Conservation (phyloP, 495 filamentous ascomycete genomes). For the Tuber brumale region DNA sequence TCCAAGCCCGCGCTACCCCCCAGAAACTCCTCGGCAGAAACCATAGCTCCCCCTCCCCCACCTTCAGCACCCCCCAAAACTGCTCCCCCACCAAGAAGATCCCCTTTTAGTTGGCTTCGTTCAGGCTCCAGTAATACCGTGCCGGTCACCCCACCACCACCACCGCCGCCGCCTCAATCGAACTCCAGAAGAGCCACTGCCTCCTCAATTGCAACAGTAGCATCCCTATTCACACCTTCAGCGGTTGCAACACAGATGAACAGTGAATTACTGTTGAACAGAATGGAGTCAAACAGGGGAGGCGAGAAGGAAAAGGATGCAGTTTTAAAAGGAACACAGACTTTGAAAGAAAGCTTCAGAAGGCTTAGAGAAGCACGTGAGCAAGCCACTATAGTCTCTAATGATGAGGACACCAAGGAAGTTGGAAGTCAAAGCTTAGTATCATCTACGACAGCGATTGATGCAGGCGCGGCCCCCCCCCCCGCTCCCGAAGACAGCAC, state of each 20-base stretch:
- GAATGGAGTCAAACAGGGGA: constrained; percentile 34
- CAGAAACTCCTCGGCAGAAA: constrained; percentile 21
- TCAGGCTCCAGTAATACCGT: constrained; percentile 24
- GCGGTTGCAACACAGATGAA: constrained; percentile 29
- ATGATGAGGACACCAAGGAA: constrained; percentile 21
- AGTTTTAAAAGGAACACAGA: constrained; percentile 35
- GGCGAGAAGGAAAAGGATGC: constrained; percentile 39
- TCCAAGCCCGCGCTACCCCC: constrained; percentile 22
- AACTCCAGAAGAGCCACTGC: constrained; percentile 36
- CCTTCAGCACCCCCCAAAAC: constrained; percentile 17
- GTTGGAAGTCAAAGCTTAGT: constrained; percentile 21
- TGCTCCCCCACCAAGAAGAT: constrained; percentile 35
- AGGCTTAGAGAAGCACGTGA: constrained; percentile 39
- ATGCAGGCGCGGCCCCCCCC: neutral
- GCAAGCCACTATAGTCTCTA: constrained; percentile 13
- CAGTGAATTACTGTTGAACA: constrained; percentile 36
- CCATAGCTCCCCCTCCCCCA: constrained; percentile 10
- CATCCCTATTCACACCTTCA: constrained; percentile 30
- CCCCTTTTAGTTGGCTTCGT: constrained; percentile 42
- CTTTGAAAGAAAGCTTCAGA: constrained; percentile 39
- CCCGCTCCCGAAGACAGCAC: neutral
- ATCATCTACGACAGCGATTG: constrained; percentile 15
- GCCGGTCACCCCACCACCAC: constrained; percentile 6
- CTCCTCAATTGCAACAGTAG: constrained; percentile 37
- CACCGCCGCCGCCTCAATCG: constrained; percentile 8